phyloP scores from a whole-genome alignment of 805 yeast genomes.

The Pichia membranifaciens region DNA sequence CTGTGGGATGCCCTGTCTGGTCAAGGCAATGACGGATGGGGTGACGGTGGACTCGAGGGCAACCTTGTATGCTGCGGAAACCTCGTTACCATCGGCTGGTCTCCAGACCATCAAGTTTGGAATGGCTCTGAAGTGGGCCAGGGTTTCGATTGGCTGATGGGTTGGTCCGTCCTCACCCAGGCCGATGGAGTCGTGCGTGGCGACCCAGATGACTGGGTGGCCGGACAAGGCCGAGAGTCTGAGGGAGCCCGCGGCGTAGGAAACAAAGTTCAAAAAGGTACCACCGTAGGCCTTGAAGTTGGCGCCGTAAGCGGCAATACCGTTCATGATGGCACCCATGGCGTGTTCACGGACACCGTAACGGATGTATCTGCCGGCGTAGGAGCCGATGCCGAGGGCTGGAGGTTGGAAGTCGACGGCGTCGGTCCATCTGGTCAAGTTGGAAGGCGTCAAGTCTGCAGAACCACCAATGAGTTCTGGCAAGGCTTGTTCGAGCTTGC shows the following conservation, averaged over 20 bases:
- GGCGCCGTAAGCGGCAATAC: conserved; percentile 87
- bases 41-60: conserved; percentile 58
- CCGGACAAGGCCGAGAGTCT: conserved; percentile 81
- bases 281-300: conserved; percentile 91
- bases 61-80: conserved; percentile 71
- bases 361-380: conserved; percentile 89
- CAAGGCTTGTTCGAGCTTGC: conserved; percentile 50
- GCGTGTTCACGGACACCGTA: conserved; percentile 99
- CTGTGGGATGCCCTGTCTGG: conserved; percentile 90
- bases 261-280: conserved; percentile 90
- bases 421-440: conserved; percentile 80
- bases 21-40: conserved; percentile 69
- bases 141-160: conserved; percentile 86
- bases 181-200: conserved; percentile 87
- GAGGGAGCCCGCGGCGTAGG: conserved; percentile 81
- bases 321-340: conserved; percentile 98
- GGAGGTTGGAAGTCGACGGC: conserved; percentile 93
- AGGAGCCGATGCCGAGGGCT: conserved; percentile 71
- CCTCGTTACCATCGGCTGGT: conserved; percentile 91
- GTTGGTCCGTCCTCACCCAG: conserved; percentile 93
- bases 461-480: conserved; percentile 97
- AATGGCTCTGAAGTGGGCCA: conserved; percentile 78
- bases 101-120: conserved; percentile 86
- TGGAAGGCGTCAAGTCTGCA: conserved; percentile 96
- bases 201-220: conserved; percentile 80